Conservation (phyloP, 306 rosid genomes). For the Gastrolobium villosum region DNA sequence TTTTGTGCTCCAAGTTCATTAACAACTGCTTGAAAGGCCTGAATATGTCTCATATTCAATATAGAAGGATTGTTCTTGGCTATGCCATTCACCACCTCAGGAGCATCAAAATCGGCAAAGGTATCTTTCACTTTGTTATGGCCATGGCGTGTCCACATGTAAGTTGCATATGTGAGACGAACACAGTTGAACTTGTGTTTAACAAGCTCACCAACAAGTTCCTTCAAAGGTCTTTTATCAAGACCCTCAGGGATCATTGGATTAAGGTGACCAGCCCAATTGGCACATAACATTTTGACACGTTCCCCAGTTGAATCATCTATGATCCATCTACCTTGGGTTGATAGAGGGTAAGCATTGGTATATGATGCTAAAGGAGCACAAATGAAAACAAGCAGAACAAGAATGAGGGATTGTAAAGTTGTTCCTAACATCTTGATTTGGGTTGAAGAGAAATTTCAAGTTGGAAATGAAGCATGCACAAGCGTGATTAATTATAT, state of each 20-base stretch:
- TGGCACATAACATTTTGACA: constrained; percentile 55
- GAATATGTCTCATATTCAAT: constrained; percentile 50
- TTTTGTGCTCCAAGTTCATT: constrained; percentile 51
- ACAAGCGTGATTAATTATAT: too few species aligned
- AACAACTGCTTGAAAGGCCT: constrained; percentile 51
- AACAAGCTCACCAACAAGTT: constrained; percentile 37
- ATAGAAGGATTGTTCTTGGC: constrained; percentile 46
- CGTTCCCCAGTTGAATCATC: constrained; percentile 52
- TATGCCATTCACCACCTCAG: constrained; percentile 42
- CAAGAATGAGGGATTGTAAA: neutral
- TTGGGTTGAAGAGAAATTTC: too few species aligned
- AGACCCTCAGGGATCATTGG: constrained; percentile 68
- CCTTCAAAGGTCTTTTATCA: constrained; percentile 52
- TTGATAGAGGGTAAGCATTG: constrained; percentile 58
- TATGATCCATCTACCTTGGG: constrained; percentile 56
- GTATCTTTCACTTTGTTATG: constrained; percentile 20
- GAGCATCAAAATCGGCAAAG: constrained; percentile 25
- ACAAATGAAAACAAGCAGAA: neutral
- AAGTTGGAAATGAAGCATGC: too few species aligned
- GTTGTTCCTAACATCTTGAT: neutral
- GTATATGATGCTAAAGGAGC: constrained; percentile 10
- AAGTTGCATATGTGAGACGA: constrained; percentile 57
- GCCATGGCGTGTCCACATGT: constrained; percentile 61
- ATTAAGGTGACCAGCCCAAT: constrained; percentile 60
- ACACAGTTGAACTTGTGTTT: constrained; percentile 56